A percentile compares a stretch with the other conserved stretches of the same genome.
These are phyloP conservation scores for Violaceomyces palustris DNA, from an alignment of 1,284 basidiomycete genomes.

Conservation along the genomic window DNA sequence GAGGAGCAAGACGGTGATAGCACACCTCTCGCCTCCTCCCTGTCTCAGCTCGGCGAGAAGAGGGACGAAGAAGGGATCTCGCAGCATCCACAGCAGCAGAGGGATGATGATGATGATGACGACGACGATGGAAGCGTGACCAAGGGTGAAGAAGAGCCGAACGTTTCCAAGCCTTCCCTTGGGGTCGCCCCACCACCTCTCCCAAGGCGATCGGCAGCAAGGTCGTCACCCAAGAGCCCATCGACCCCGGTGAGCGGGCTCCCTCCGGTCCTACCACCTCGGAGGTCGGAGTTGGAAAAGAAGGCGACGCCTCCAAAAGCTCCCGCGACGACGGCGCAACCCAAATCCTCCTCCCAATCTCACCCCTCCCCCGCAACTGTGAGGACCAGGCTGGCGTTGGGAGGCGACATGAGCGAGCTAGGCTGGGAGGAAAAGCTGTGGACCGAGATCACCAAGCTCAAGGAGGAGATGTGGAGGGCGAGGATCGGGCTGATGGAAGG, in stretches of 20 bases:
- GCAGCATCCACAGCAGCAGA: too few relatives aligned
- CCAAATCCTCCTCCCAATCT: too few relatives aligned
- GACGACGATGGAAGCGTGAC: too few relatives aligned
- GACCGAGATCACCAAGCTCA: constrained; percentile 39
- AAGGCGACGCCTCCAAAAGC: constrained; percentile 1
- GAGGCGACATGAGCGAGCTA: too few relatives aligned
- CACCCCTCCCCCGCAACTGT: neutral
- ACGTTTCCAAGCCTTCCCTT: too few relatives aligned
- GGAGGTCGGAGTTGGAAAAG: too few relatives aligned
- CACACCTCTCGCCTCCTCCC: too few relatives aligned
- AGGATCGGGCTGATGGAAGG: constrained; percentile 28
- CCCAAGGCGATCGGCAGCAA: constrained; percentile 2
- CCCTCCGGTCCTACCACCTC: neutral
- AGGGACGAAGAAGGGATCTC: too few relatives aligned
- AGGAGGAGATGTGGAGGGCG: constrained; percentile 39
- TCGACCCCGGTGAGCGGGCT: neutral
- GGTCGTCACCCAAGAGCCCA: neutral
- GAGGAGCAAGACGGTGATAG: too few relatives aligned
- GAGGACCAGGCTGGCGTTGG: neutral
- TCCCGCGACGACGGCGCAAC: constrained; percentile 1
- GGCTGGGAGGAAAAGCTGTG: constrained; percentile 46
- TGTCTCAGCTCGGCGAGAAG: too few relatives aligned
- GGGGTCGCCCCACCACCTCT: constrained; percentile 4
- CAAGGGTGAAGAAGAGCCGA: too few relatives aligned
- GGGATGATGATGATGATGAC: too few relatives aligned